Evolutionary conservation across 495 filamentous ascomycete genomes (phyloP).

Genomic region (Beverwykella pulmonaria): DNA sequence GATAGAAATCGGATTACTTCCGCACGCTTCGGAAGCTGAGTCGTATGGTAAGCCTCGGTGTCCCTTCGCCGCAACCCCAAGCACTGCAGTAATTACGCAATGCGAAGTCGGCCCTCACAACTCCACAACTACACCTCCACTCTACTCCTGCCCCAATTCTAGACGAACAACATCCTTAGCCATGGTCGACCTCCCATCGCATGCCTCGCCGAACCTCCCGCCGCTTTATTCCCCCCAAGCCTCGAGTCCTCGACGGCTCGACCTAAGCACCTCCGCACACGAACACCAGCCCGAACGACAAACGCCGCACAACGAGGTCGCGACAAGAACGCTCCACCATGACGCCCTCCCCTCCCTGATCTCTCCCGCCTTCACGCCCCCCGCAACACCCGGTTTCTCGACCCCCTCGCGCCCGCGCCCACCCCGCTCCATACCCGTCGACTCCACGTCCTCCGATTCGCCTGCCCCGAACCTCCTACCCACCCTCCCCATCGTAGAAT

Average conservation of each 20-base stretch:
- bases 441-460: slow-evolving; percentile 18
- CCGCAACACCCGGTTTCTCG: slow-evolving; percentile 43
- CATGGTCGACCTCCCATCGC: slow-evolving; percentile 45
- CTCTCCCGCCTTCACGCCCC: slow-evolving; percentile 52
- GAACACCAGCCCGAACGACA: slow-evolving; percentile 9
- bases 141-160: background rate
- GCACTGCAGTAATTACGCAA: slow-evolving; percentile 7
- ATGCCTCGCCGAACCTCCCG: slow-evolving; percentile 46
- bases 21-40: slow-evolving; percentile 11
- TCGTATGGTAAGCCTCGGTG: slow-evolving; percentile 20
- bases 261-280: slow-evolving; percentile 23
- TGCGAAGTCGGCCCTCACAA: background rate
- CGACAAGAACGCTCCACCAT: slow-evolving; percentile 11
- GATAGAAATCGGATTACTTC: slow-evolving; percentile 4
- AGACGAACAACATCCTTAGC: background rate
- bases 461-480: slow-evolving; percentile 38
- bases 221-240: slow-evolving; percentile 39
- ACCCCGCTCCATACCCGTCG: slow-evolving; percentile 41
- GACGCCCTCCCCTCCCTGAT: slow-evolving; percentile 40
- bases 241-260: slow-evolving; percentile 29
- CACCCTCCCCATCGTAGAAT: slow-evolving; percentile 46
- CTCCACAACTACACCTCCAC: background rate
- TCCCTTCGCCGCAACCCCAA: slow-evolving; percentile 9
- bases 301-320: background rate
- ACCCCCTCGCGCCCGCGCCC: slow-evolving; percentile 39